A percentile compares a stretch with the other conserved stretches of the same genome.
phyloP scores from a whole-genome alignment of 2,329 filamentous ascomycete species.

The Venturiaceae sp. region DNA sequence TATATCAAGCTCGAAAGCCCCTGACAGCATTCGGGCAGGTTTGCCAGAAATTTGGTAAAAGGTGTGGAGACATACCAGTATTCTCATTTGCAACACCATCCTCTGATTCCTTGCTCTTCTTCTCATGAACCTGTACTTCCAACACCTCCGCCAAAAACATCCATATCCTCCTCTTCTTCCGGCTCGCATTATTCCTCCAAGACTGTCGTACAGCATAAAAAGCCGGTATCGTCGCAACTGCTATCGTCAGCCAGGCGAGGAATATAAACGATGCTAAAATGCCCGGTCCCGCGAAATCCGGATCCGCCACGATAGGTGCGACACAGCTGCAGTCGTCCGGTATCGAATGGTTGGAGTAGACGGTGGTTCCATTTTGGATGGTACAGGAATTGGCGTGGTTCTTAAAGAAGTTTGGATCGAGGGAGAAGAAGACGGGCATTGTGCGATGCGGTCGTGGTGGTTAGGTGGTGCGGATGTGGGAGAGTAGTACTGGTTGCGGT shows the following conservation, averaged over 20 bases:
- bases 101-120: not conserved
- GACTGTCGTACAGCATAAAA: not conserved
- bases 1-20: not conserved
- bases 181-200: not conserved
- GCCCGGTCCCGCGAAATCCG: constrained; percentile 6
- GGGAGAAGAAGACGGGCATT: not conserved
- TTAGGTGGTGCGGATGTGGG: not conserved
- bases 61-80: not conserved
- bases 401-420: not conserved
- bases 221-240: constrained; percentile 1
- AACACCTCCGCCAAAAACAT: constrained; percentile 3
- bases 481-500: too few species aligned
- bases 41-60: too few species aligned
- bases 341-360: not conserved
- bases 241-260: not conserved
- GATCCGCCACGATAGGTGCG: constrained; percentile 1
- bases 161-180: not conserved
- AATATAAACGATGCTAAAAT: constrained; percentile 1
- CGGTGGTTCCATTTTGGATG: constrained; percentile 3
- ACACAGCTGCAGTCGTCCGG: constrained; percentile 1
- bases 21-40: not conserved
- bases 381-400: not conserved
- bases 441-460: not conserved
- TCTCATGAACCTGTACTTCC: not conserved
- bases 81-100: not conserved